Percentiles rank a stretch among this genome's conserved stretches.
phyloP scores from a whole-genome alignment of 75 land plant species.

The Cupressus sempervirens region DNA sequence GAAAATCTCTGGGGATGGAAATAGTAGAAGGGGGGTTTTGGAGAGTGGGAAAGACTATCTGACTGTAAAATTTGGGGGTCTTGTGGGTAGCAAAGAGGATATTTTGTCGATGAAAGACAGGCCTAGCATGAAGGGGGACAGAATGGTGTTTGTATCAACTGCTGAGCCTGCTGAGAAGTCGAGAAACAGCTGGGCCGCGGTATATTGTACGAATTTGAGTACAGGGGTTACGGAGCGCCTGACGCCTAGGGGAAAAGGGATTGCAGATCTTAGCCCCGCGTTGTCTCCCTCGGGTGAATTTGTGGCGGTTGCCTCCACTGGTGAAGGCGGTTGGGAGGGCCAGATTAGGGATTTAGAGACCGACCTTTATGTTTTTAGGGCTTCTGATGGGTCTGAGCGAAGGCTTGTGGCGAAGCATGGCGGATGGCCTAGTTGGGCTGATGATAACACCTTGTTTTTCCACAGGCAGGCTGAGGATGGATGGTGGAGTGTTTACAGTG shows the following conservation, averaged over 20 bases:
- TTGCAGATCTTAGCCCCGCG: constrained; percentile 90
- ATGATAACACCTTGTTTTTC: constrained; percentile 71
- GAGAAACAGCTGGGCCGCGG: constrained; percentile 82
- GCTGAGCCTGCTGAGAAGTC: constrained; percentile 28
- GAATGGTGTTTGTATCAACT: constrained; percentile 72
- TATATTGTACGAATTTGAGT: constrained; percentile 53
- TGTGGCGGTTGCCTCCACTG: constrained; percentile 78
- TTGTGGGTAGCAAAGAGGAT: not conserved
- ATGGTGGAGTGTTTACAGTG: constrained; percentile 78
- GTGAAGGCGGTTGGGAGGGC: constrained; percentile 67
- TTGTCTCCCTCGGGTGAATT: constrained; percentile 82
- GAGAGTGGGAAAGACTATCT: not conserved
- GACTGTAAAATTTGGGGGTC: not conserved
- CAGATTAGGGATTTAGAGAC: constrained; percentile 63
- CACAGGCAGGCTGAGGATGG: constrained; percentile 62
- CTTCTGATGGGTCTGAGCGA: constrained; percentile 62
- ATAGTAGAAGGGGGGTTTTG: not conserved
- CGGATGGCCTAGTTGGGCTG: constrained; percentile 94
- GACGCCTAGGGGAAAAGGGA: constrained; percentile 52
- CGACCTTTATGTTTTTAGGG: constrained; percentile 67
- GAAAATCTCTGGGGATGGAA: not conserved
- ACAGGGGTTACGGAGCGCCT: constrained; percentile 57
- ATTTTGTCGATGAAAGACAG: constrained; percentile 64
- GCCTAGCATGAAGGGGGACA: constrained; percentile 56
- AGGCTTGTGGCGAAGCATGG: constrained; percentile 56